Evolutionary conservation across 169 alveolate genomes (phyloP), one percentile per base, ranked within the genome.

Genomic region (Babesia gibsoni): DNA sequence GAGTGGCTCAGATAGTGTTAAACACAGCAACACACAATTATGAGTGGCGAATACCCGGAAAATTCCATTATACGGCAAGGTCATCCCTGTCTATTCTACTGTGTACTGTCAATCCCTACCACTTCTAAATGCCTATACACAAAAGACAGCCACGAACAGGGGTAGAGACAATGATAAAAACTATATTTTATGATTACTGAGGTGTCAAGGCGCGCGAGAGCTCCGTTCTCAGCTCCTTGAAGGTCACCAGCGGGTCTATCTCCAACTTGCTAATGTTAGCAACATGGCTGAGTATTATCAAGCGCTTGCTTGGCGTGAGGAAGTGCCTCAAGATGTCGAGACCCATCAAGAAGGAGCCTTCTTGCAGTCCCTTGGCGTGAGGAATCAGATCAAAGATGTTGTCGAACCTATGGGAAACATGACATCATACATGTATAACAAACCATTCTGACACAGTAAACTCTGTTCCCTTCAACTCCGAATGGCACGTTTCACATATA

Each of bases 311-410:
- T 8, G 82, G 81, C 2, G 86, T 77, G 10, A 68, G 32, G 35
- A 77, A 53, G 67, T 77, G 54, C 27, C 86, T 50, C 57, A 77
- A 32, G 18, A 67, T 59, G 65, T 77, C 86, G 43, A 77, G 36
- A 16, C 58, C 20, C 30, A 77, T 36, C 8, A 32, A n/a, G 3
- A 77, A 58, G 16, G 59, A 30, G 8, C 52, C 48, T 27, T 59
- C 81, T 7, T 33, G 23, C 12, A 25, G 9, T 25, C 29, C 68
- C 23, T 27, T 12, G 10, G 36, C 25, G 16, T 27, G 7, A 20
- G 61, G 23, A 30, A 30, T 52, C 39, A 77, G 10, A 4, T 68
- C 86, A 67, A 77, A 77, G 14, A 77, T 8, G 4, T 49, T 29
- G 59, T 77, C 83, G 36, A 77, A 77, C 86, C 86, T 77, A 48